Evolutionary conservation across 352 stramenopile genomes (phyloP), one percentile per base, ranked within the genome.

Genomic region (Phytopythium sindhum): DNA sequence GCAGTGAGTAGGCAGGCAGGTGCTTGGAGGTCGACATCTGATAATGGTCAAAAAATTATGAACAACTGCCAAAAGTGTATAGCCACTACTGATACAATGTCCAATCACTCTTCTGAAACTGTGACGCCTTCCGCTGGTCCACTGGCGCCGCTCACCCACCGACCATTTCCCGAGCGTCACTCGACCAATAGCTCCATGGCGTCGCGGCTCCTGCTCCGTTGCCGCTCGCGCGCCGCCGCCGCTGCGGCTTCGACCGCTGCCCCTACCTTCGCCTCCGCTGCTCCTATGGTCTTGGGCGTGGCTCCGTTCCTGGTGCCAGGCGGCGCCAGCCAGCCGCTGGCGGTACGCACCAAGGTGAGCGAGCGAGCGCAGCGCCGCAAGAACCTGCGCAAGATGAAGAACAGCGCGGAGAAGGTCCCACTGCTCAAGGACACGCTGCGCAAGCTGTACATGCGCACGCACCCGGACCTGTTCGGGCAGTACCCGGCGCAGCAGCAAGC

Each of bases 301-400:
- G 62, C 64, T 53, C 64, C 66, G 44, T 73, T 77, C 69, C 61
- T 80, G 60, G 55, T 41, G 28, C 11, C 23, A 15, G 29, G 37
- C 39, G 50, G 21, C 45, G 23, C 15, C 37, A 24, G 39, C 28
- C 47, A 23, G 45, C 23, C 61, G 42, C 75, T 65, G 35, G 63
- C 61, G 24, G 78, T 90, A 52, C 80, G 80, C 67, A 84, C 77
- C 35, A 91, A 90, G 68, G 72, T 89, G 59, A 90, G 80, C 69
- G 83, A 92, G 45, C 83, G 83, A 23, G 73, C 83, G 3, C 61
- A 81, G 66, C 80, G 83, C 9, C 83, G 83, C 57, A 91, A 91
- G 67, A 86, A 89, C 68, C 70, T 90, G 69, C 83, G 83, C 69
- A 89, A 90, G 63, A 85, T 87, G 69, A 92, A 92, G 69, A 89